These are phyloP conservation scores for Kazachstania sp. DNA, from an alignment of 1,139 yeast species.

Conservation along the genomic window DNA sequence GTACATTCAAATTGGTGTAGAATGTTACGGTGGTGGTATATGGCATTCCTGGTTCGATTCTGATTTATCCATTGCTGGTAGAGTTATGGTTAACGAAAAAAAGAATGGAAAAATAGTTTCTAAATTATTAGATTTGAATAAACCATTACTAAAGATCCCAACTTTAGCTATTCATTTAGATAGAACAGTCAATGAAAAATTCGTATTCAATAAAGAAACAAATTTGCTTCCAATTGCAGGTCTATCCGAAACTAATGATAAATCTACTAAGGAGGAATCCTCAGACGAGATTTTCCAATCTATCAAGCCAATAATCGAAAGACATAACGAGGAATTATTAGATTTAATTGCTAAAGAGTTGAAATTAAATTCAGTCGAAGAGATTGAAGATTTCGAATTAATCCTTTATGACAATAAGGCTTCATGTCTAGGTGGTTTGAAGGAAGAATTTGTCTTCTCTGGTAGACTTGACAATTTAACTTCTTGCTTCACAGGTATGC, in stretches of 20 bases:
- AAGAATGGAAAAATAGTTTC: slow-evolving; percentile 48
- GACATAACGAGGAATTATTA: slow-evolving; percentile 69
- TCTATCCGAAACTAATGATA: slow-evolving; percentile 39
- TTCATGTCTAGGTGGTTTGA: slow-evolving; percentile 76
- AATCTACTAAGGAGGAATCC: slow-evolving; percentile 33
- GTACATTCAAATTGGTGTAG: slow-evolving; percentile 85
- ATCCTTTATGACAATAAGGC: slow-evolving; percentile 80
- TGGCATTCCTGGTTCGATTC: slow-evolving; percentile 89
- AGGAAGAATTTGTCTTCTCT: slow-evolving; percentile 84
- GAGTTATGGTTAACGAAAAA: slow-evolving; percentile 59
- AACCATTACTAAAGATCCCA: slow-evolving; percentile 84
- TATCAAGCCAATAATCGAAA: slow-evolving; percentile 52
- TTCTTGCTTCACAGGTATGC: slow-evolving; percentile 72
- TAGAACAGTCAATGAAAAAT: slow-evolving; percentile 64
- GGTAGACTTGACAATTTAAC: slow-evolving; percentile 91
- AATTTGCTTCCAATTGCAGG: slow-evolving; percentile 86
- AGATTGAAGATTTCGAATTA: slow-evolving; percentile 85
- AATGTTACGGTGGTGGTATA: slow-evolving; percentile 90
- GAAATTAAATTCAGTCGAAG: slow-evolving; percentile 38
- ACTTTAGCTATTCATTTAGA: slow-evolving; percentile 90
- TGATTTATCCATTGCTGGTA: slow-evolving; percentile 84
- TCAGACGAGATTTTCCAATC: slow-evolving; percentile 55
- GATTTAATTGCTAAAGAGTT: slow-evolving; percentile 61
- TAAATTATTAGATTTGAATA: slow-evolving; percentile 66
- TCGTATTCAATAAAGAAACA: slow-evolving; percentile 84